Conservation (phyloP, 768 basidiomycete species). For the Lactifluus volemus region DNA sequence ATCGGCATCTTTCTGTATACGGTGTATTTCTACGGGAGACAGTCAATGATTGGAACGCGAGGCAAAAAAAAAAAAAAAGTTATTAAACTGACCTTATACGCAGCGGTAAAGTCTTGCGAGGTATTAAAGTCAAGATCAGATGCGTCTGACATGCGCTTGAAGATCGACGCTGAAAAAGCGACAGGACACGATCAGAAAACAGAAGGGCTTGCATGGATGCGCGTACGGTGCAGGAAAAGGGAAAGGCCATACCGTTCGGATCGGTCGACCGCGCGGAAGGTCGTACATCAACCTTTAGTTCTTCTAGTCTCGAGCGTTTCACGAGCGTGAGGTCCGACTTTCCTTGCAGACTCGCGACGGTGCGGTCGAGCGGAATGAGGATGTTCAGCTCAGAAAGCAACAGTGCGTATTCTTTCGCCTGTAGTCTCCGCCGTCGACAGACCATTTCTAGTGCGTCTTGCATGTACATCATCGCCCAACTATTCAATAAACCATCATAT, state of each 20-base stretch:
- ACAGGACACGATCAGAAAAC: background rate
- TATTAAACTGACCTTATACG: constrained; percentile 64
- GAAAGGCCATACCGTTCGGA: constrained; percentile 65
- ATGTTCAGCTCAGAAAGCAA: constrained; percentile 58
- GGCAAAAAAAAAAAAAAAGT: too few relatives aligned
- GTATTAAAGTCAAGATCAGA: constrained; percentile 39
- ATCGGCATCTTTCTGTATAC: constrained; percentile 94
- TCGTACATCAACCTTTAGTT: constrained; percentile 61
- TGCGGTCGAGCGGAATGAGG: constrained; percentile 84
- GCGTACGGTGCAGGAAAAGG: background rate
- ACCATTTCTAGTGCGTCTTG: constrained; percentile 88
- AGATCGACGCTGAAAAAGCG: constrained; percentile 66
- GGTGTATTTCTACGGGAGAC: constrained; percentile 61
- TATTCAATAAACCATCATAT: constrained; percentile 23
- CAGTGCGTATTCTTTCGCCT: constrained; percentile 78
- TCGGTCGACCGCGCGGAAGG: constrained; percentile 70
- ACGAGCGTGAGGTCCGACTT: constrained; percentile 77
- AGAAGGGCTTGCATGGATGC: background rate
- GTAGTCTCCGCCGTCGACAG: constrained; percentile 60
- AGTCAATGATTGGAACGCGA: background rate
- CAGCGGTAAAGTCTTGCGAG: constrained; percentile 69
- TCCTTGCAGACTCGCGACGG: constrained; percentile 91
- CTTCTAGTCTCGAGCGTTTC: constrained; percentile 65
- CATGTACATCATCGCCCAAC: constrained; percentile 91
- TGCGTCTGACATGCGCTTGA: constrained; percentile 79